Evolutionary conservation across 768 basidiomycete species (phyloP).

Genomic region (Boletellus ananiceps): DNA sequence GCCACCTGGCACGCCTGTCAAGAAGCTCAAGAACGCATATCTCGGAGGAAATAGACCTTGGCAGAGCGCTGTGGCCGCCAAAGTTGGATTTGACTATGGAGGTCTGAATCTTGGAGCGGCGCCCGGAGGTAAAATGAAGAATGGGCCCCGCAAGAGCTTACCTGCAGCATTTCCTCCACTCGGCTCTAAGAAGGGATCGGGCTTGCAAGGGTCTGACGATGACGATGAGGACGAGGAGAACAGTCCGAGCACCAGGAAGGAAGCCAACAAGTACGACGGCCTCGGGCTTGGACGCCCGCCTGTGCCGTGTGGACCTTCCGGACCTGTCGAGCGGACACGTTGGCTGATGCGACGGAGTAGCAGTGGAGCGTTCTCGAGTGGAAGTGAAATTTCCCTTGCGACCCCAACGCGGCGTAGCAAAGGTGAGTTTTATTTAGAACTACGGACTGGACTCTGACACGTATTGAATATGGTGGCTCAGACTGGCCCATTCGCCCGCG

Average conservation of each 20-base stretch:
- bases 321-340: constrained; percentile 41
- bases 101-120: constrained; percentile 35
- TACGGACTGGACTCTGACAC: not conserved
- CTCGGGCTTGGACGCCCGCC: constrained; percentile 63
- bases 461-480: constrained; percentile 18
- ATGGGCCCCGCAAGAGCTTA: constrained; percentile 64
- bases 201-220: constrained; percentile 46
- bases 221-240: constrained; percentile 54
- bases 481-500: constrained; percentile 56
- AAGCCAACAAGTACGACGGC: constrained; percentile 51
- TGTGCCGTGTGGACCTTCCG: constrained; percentile 23
- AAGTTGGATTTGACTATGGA: constrained; percentile 51
- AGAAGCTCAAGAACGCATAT: constrained; percentile 59
- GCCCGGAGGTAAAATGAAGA: constrained; percentile 40
- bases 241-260: constrained; percentile 57
- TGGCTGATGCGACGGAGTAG: constrained; percentile 76
- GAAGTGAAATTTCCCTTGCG: constrained; percentile 57
- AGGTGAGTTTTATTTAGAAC: constrained; percentile 41
- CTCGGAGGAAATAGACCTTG: constrained; percentile 61
- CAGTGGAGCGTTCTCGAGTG: constrained; percentile 76
- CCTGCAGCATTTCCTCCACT: constrained; percentile 64
- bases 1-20: constrained; percentile 79
- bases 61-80: constrained; percentile 75
- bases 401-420: constrained; percentile 61
- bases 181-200: constrained; percentile 26